Conservation (phyloP, 352 stramenopile species). For the Phytopythium delawarense region DNA sequence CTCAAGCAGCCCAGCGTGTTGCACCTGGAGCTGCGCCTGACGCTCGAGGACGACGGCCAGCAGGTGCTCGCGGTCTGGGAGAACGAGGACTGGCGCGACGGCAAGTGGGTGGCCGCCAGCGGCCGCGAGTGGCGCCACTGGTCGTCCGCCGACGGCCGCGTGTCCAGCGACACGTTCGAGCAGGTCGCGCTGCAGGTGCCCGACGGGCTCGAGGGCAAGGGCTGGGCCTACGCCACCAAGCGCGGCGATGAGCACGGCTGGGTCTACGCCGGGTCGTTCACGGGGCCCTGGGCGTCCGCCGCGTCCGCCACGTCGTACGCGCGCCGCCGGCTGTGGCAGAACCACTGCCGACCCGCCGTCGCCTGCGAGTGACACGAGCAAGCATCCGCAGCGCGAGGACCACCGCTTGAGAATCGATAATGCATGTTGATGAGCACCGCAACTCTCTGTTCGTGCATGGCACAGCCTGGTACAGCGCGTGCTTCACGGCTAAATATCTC, state of each 20-base stretch:
- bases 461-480: no score
- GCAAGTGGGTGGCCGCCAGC: slow-evolving; percentile 42
- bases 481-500: no score
- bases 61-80: slow-evolving; percentile 61
- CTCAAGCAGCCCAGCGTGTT: slow-evolving; percentile 22
- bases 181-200: slow-evolving; percentile 55
- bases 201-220: slow-evolving; percentile 39
- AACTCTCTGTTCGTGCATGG: no score
- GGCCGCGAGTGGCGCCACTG: slow-evolving; percentile 50
- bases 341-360: slow-evolving; percentile 52
- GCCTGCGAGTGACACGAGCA: slow-evolving; percentile 29
- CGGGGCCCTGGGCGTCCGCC: slow-evolving; percentile 47
- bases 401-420: background rate
- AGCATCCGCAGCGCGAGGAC: background rate
- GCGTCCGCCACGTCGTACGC: slow-evolving; percentile 26
- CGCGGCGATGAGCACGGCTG: slow-evolving; percentile 66
- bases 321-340: slow-evolving; percentile 67
- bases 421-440: background rate
- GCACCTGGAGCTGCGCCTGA: slow-evolving; percentile 41
- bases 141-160: slow-evolving; percentile 51
- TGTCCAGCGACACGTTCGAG: slow-evolving; percentile 62
- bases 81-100: slow-evolving; percentile 53
- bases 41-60: slow-evolving; percentile 47
- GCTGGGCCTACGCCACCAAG: slow-evolving; percentile 64
- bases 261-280: slow-evolving; percentile 63